phyloP scores from a whole-genome alignment of 768 basidiomycete species.

The Myochromella boudieri region DNA sequence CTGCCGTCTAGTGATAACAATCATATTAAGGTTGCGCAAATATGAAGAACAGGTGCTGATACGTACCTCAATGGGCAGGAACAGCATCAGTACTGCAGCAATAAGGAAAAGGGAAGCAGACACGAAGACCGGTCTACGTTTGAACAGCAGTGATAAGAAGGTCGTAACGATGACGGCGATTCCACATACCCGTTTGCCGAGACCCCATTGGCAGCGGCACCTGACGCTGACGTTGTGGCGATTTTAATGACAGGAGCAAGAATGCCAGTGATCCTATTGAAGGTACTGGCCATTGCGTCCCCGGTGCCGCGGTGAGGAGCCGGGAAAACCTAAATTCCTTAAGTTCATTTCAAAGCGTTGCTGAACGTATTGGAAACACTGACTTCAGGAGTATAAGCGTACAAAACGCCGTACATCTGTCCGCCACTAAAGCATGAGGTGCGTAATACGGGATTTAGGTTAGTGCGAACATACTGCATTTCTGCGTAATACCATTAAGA shows the following conservation, averaged over 20 bases:
- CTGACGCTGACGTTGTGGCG: conserved; percentile 34
- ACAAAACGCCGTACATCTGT: conserved; percentile 52
- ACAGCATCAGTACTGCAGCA: conserved; percentile 36
- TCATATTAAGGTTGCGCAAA: neutral
- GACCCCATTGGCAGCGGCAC: conserved; percentile 23
- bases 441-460: neutral
- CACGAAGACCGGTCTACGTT: conserved; percentile 45
- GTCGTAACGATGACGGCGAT: neutral
- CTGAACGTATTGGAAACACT: neutral
- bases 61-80: conserved; percentile 48
- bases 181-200: conserved; percentile 35
- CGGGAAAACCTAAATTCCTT: conserved; percentile 40
- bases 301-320: conserved; percentile 57
- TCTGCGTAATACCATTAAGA: conserved; percentile 12
- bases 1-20: conserved; percentile 25
- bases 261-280: conserved; percentile 49
- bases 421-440: conserved; percentile 1
- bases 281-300: conserved; percentile 46
- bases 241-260: conserved; percentile 52
- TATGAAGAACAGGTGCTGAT: neutral
- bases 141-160: neutral
- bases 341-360: neutral
- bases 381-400: conserved; percentile 58
- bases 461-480: conserved; percentile 30
- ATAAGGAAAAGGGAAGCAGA: conserved; percentile 46